phyloP scores from a whole-genome alignment of 208 protist genomes.

The Crithidia brevicula region DNA sequence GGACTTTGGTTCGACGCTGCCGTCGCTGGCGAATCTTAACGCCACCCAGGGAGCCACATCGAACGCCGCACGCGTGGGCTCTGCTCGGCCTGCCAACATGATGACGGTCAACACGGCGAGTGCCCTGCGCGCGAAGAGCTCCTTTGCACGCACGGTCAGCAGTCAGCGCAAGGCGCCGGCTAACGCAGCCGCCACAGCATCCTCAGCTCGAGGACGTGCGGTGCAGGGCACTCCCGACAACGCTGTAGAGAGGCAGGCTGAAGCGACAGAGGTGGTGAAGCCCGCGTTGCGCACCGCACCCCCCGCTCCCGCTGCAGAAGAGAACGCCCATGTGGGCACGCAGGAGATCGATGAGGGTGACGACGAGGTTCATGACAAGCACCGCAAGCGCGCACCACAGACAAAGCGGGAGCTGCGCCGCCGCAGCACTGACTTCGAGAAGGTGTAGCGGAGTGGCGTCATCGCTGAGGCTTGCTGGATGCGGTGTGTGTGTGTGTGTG shows the following conservation, averaged over 20 bases:
- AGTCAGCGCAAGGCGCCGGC: background rate
- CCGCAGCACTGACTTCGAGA: conserved; percentile 22
- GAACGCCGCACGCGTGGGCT: background rate
- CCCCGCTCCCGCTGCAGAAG: background rate
- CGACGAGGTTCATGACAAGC: background rate
- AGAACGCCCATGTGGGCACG: background rate
- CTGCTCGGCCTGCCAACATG: conserved; percentile 4
- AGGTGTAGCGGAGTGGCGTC: conserved; percentile 9
- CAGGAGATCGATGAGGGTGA: background rate
- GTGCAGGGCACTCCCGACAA: background rate
- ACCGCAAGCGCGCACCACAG: conserved; percentile 14
- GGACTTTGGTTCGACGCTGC: conserved; percentile 10
- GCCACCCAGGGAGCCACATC: background rate
- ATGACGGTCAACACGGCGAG: conserved; percentile 1
- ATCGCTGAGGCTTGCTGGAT: too few species aligned
- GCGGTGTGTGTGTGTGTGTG: background rate
- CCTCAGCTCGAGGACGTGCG: background rate
- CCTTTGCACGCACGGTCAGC: conserved; percentile 4
- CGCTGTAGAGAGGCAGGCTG: background rate
- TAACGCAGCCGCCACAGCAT: too few species aligned
- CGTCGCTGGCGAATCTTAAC: background rate
- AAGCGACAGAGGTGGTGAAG: background rate
- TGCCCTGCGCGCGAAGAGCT: conserved; percentile 4
- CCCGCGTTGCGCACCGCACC: background rate
- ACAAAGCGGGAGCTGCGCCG: conserved; percentile 23